phyloP scores from a whole-genome alignment of 306 rosid species.

The Cucumis melo region DNA sequence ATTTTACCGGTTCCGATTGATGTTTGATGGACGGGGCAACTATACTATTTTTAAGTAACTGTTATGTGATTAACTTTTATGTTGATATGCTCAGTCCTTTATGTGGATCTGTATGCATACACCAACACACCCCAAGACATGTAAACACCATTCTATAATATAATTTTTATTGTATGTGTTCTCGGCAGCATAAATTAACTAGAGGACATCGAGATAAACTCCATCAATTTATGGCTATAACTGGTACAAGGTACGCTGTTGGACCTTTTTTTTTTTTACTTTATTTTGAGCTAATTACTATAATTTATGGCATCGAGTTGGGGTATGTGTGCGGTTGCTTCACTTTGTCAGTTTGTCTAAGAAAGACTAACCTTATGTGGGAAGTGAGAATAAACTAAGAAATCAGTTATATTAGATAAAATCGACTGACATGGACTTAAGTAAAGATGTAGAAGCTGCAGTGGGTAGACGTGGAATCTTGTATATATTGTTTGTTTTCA shows the following conservation, averaged over 20 bases:
- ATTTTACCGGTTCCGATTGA: not conserved
- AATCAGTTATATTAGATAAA: not conserved
- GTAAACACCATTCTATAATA: not conserved
- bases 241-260: conserved; percentile 72
- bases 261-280: not conserved
- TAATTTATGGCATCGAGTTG: not conserved
- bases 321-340: not conserved
- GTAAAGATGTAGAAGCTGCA: not conserved
- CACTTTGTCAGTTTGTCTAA: not conserved
- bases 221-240: conserved; percentile 85
- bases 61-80: not conserved
- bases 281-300: not conserved
- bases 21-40: not conserved
- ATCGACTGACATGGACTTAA: not conserved
- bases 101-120: not conserved
- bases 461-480: not conserved
- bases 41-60: not conserved
- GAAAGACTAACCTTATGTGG: not conserved
- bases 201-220: conserved; percentile 93
- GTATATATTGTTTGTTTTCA: not conserved
- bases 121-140: not conserved
- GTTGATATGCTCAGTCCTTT: not conserved
- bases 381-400: not conserved
- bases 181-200: conserved; percentile 68
- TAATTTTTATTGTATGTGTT: not conserved